phyloP scores from a whole-genome alignment of 306 rosid species.

The Quercus aquifolioides region DNA sequence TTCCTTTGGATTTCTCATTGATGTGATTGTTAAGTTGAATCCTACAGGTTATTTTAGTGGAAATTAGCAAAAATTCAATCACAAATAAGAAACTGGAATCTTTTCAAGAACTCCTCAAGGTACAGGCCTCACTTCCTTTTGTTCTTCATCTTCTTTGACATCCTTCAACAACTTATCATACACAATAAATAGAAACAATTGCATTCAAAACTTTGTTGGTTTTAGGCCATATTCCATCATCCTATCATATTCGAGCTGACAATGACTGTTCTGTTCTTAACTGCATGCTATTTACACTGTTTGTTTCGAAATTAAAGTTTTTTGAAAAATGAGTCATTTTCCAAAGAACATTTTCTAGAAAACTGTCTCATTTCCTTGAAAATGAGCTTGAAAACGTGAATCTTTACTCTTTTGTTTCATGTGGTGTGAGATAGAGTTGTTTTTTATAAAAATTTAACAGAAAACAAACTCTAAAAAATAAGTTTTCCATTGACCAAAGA shows the following conservation, averaged over 20 bases:
- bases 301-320: no score
- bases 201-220: not conserved
- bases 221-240: not conserved
- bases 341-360: no score
- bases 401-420: no score
- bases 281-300: not conserved
- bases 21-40: constrained; percentile 26
- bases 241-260: not conserved
- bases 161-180: constrained; percentile 2
- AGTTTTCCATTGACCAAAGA: no score
- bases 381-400: no score
- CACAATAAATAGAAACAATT: not conserved
- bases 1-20: constrained; percentile 14
- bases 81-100: constrained; percentile 38
- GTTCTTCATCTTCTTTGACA: constrained; percentile 2
- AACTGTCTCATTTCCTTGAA: no score
- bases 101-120: constrained; percentile 55
- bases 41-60: constrained; percentile 64
- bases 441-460: no score
- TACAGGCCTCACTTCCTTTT: constrained; percentile 12
- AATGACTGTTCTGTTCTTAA: not conserved
- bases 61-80: constrained; percentile 31
- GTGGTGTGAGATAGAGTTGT: no score
- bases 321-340: no score
- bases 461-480: no score